Percentiles rank a stretch among this genome's conserved stretches.
These are phyloP conservation scores for Aspergillus ellipticus DNA, from an alignment of 495 filamentous ascomycete species.

Conservation along the genomic window DNA sequence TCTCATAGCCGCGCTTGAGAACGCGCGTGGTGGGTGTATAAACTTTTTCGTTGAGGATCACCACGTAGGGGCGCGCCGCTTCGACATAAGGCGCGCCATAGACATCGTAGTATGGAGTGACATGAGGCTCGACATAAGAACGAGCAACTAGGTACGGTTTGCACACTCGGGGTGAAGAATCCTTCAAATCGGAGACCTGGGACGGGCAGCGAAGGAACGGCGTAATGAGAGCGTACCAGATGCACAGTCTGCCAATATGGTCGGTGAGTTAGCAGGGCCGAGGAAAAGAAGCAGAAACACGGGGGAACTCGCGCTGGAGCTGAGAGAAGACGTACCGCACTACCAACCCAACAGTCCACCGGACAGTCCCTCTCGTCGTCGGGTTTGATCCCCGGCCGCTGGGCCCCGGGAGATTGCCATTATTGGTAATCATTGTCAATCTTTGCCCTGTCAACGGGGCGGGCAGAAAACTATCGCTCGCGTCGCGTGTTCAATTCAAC, in stretches of 20 bases:
- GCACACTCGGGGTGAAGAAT: conserved; percentile 75
- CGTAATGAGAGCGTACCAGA: conserved; percentile 83
- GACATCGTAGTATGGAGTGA: conserved; percentile 80
- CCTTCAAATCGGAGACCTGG: conserved; percentile 58
- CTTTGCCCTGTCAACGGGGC: background rate
- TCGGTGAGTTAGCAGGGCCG: background rate
- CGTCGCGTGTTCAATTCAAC: background rate
- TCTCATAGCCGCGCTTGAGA: conserved; percentile 58
- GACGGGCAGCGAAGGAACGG: conserved; percentile 80
- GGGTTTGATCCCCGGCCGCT: conserved; percentile 17
- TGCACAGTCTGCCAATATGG: conserved; percentile 56
- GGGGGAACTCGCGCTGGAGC: background rate
- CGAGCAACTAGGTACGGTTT: conserved; percentile 73
- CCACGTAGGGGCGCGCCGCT: conserved; percentile 68
- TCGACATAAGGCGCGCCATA: conserved; percentile 83
- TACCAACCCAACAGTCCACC: conserved; percentile 52
- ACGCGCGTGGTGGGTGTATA: conserved; percentile 63
- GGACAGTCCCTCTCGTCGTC: conserved; percentile 36
- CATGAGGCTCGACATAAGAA: conserved; percentile 65
- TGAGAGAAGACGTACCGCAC: conserved; percentile 51
- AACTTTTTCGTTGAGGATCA: conserved; percentile 59
- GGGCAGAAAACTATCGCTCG: conserved; percentile 4
- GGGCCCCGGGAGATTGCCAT: conserved; percentile 26
- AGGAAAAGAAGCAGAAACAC: background rate
- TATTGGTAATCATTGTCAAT: conserved; percentile 25